phyloP scores from a whole-genome alignment of 2,329 filamentous ascomycete genomes.

The Clonostachys rosea region DNA sequence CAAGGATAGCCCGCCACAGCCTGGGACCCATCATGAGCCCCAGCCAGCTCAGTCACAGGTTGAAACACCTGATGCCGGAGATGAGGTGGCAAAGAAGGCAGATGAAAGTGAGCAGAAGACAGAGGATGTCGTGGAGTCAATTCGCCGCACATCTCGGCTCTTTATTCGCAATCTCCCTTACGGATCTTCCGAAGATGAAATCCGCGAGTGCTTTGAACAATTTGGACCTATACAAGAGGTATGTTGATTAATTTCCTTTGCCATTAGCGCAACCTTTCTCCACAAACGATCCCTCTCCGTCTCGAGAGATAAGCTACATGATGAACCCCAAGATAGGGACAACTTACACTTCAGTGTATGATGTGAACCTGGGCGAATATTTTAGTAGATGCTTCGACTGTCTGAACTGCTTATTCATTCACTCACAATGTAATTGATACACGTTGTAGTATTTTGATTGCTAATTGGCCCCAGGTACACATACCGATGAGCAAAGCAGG shows the following conservation, averaged over 20 bases:
- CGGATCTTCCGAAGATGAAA: slow-evolving; percentile 69
- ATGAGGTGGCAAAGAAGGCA: neutral
- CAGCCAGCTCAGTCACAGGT: slow-evolving; percentile 6
- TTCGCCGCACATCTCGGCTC: slow-evolving; percentile 70
- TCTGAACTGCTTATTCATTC: slow-evolving; percentile 51
- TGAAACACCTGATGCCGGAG: slow-evolving; percentile 5
- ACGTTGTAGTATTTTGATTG: slow-evolving; percentile 1
- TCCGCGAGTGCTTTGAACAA: slow-evolving; percentile 65
- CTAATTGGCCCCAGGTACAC: slow-evolving; percentile 62
- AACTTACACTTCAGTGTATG: slow-evolving; percentile 93
- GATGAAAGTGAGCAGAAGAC: neutral
- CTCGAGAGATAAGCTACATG: slow-evolving; percentile 44
- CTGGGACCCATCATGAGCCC: neutral
- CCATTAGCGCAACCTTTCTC: neutral
- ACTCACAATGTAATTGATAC: slow-evolving; percentile 10
- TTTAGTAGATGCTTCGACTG: slow-evolving; percentile 99
- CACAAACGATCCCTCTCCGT: slow-evolving; percentile 8
- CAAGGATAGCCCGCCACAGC: neutral
- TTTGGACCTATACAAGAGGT: slow-evolving; percentile 86
- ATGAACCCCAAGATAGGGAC: slow-evolving; percentile 99
- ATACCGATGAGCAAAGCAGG: slow-evolving; percentile 71
- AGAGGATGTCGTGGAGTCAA: slow-evolving; percentile 41
- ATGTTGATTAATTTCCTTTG: slow-evolving; percentile 33
- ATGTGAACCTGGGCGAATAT: slow-evolving; percentile 91
- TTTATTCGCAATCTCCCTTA: slow-evolving; percentile 91